These are phyloP conservation scores for Gastrolobium bilobum DNA, from an alignment of 306 rosid genomes.

Conservation along the genomic window DNA sequence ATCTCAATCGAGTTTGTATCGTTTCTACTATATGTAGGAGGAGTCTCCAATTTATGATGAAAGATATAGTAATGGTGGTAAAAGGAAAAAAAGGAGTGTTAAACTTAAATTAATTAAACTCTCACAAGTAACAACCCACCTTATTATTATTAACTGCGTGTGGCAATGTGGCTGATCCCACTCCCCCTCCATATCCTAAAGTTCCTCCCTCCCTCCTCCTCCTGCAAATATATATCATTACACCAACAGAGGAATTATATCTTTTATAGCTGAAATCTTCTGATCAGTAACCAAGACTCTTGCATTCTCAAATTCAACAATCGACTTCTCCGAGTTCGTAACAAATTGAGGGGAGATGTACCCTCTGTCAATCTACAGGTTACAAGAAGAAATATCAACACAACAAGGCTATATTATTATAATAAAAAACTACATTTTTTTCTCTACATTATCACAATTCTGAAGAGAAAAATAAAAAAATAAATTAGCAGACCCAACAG, in stretches of 20 bases:
- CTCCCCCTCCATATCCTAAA: too few species aligned
- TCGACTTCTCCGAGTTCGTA: slow-evolving; percentile 86
- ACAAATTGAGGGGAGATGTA: slow-evolving; percentile 96
- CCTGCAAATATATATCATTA: too few species aligned
- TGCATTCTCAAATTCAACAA: slow-evolving; percentile 94
- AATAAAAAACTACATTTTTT: neutral
- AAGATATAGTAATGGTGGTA: slow-evolving; percentile 33
- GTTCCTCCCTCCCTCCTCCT: too few species aligned
- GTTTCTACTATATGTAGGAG: slow-evolving; percentile 26
- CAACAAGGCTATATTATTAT: neutral
- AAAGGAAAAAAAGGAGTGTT: slow-evolving; percentile 39
- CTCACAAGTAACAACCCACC: neutral
- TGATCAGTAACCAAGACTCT: slow-evolving; percentile 93
- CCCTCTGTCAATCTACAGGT: slow-evolving; percentile 91
- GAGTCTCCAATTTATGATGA: slow-evolving; percentile 52
- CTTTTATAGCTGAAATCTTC: slow-evolving; percentile 94
- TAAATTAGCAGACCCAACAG: too few species aligned
- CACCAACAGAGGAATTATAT: slow-evolving; percentile 86
- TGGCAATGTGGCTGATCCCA: slow-evolving; percentile 39
- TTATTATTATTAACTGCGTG: slow-evolving; percentile 33
- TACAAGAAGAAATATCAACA: neutral
- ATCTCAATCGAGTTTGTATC: slow-evolving; percentile 21
- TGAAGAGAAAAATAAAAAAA: too few species aligned
- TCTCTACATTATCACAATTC: neutral
- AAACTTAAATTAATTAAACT: neutral